Evolutionary conservation across 2,329 filamentous ascomycete genomes (phyloP).

Genomic region (Epicoccum sorghinum): DNA sequence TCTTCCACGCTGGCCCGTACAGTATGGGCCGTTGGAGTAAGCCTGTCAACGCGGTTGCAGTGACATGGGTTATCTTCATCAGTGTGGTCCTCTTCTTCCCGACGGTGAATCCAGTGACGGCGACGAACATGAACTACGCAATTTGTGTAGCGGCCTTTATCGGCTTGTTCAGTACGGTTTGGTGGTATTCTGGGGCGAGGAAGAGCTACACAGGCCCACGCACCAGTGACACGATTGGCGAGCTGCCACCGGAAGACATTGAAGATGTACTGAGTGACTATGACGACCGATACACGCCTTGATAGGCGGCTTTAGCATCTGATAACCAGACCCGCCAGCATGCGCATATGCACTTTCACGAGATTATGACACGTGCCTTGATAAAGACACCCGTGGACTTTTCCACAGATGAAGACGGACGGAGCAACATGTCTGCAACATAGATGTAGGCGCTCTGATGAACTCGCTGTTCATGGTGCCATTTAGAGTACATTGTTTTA

Average conservation of each 20-base stretch:
- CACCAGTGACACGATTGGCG: constrained; percentile 59
- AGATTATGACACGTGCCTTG: background rate
- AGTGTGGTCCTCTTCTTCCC: constrained; percentile 64
- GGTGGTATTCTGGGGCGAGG: constrained; percentile 53
- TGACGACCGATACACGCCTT: constrained; percentile 30
- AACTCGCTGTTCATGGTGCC: background rate
- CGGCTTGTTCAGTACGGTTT: constrained; percentile 53
- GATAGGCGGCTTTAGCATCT: background rate
- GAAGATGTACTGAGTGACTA: constrained; percentile 47
- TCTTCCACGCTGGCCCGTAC: constrained; percentile 64
- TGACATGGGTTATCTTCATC: constrained; percentile 68
- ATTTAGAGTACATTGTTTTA: background rate
- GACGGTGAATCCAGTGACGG: constrained; percentile 50
- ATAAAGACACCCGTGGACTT: too few relatives aligned
- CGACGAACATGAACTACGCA: constrained; percentile 57
- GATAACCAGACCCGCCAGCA: background rate
- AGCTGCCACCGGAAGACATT: constrained; percentile 51
- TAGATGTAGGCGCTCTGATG: background rate
- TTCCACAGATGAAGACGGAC: background rate
- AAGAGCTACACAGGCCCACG: constrained; percentile 64
- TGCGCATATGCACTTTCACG: background rate
- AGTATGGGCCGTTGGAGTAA: constrained; percentile 63
- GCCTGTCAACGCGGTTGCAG: constrained; percentile 61
- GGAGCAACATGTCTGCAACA: background rate
- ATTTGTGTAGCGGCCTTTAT: constrained; percentile 57